Evolutionary conservation across 805 yeast genomes (phyloP).

Genomic region (Hanseniaspora singularis): DNA sequence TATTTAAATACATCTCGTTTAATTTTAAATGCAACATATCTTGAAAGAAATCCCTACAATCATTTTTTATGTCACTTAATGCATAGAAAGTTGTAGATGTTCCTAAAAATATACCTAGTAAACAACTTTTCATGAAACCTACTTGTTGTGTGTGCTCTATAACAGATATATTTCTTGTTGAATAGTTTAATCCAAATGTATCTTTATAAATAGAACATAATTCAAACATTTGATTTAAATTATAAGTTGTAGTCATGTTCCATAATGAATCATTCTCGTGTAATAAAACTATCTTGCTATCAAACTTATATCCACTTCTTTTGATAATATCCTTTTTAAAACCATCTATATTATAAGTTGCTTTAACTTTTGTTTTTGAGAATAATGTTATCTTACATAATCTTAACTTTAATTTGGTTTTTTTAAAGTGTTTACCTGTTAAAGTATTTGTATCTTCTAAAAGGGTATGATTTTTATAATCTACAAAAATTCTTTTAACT

Average conservation of each 20-base stretch:
- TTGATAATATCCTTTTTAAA: constrained; percentile 20
- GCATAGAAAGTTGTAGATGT: constrained; percentile 71
- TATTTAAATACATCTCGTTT: constrained; percentile 74
- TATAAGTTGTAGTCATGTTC: constrained; percentile 28
- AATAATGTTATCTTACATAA: constrained; percentile 27
- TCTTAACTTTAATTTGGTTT: constrained; percentile 19
- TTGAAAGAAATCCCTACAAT: constrained; percentile 59
- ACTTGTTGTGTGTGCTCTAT: constrained; percentile 74
- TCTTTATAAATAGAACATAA: constrained; percentile 84
- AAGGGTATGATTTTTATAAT: constrained; percentile 28
- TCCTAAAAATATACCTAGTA: constrained; percentile 78
- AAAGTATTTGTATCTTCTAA: constrained; percentile 22
- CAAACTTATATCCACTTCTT: constrained; percentile 24
- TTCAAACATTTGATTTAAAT: constrained; percentile 55
- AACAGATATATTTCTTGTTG: constrained; percentile 68
- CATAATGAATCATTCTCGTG: constrained; percentile 21
- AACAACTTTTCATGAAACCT: constrained; percentile 77
- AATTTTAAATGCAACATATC: constrained; percentile 66
- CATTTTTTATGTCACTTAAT: constrained; percentile 61
- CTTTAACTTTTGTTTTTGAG: constrained; percentile 26
- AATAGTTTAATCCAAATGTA: constrained; percentile 70
- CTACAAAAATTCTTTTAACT: constrained; percentile 61
- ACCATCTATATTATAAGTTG: constrained; percentile 18
- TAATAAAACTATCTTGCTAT: constrained; percentile 25
- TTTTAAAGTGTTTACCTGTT: constrained; percentile 21